Conservation (phyloP, 495 filamentous ascomycete species). For the Aspergillus affinis region DNA sequence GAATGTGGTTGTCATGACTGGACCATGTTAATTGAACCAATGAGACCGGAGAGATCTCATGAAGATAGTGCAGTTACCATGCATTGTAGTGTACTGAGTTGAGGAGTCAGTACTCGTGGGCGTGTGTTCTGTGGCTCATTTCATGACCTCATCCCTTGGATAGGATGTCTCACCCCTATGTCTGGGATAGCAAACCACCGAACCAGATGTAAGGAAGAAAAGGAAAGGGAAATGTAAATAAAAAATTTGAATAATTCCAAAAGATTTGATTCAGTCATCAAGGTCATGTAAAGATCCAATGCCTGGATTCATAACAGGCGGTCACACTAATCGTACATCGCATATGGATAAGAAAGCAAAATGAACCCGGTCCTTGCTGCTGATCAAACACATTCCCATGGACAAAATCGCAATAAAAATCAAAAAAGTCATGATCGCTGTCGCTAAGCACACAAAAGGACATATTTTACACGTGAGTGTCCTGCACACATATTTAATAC, state of each 20-base stretch:
- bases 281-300: neutral
- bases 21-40: neutral
- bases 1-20: neutral
- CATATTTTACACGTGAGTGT: neutral
- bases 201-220: neutral
- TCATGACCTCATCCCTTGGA: neutral
- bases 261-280: neutral
- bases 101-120: too few species aligned
- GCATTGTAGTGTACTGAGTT: too few species aligned
- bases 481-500: neutral
- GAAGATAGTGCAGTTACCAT: neutral
- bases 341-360: neutral
- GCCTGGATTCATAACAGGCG: neutral
- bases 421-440: neutral
- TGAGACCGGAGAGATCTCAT: neutral
- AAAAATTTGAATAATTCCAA: neutral
- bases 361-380: neutral
- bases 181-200: neutral
- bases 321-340: neutral
- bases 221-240: neutral
- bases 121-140: neutral
- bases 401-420: neutral
- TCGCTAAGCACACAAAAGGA: neutral
- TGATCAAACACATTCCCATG: neutral
- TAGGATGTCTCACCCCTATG: too few species aligned